Percentiles rank a stretch among this genome's conserved stretches.
These are phyloP conservation scores for Coelastrella sp. DNA, from an alignment of 139 green algal species.

Conservation along the genomic window DNA sequence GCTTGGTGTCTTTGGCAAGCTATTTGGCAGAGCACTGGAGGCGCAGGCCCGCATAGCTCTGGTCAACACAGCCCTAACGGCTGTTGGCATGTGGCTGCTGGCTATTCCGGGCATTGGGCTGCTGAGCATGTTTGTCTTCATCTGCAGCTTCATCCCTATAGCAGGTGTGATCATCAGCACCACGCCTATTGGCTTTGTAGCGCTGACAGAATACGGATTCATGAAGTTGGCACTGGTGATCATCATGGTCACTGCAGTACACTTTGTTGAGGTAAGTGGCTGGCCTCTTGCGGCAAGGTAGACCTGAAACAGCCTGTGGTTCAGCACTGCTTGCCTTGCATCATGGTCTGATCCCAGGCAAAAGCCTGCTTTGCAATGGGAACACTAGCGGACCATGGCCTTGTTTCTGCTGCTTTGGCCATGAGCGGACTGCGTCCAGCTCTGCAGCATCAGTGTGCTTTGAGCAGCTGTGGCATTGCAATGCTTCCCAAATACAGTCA, in stretches of 20 bases:
- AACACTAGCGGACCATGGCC: no score
- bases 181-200: slow-evolving; percentile 85
- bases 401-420: no score
- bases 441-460: no score
- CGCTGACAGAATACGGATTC: slow-evolving; percentile 88
- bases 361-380: no score
- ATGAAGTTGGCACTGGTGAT: slow-evolving; percentile 91
- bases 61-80: slow-evolving; percentile 93
- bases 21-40: slow-evolving; percentile 93
- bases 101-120: slow-evolving; percentile 86
- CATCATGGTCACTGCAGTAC: slow-evolving; percentile 85
- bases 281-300: background rate
- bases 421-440: no score
- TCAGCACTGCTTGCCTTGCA: no score
- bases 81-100: slow-evolving; percentile 87
- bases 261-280: slow-evolving; percentile 80
- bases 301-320: no score
- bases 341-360: background rate
- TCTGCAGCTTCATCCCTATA: slow-evolving; percentile 88
- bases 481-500: no score
- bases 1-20: slow-evolving; percentile 82
- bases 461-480: no score
- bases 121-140: slow-evolving; percentile 94
- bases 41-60: slow-evolving; percentile 90
- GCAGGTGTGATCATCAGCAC: slow-evolving; percentile 94